Base-by-base conservation (phyloP, 768 basidiomycete genomes). In the Pleurotus salmoneostramineus region DNA sequence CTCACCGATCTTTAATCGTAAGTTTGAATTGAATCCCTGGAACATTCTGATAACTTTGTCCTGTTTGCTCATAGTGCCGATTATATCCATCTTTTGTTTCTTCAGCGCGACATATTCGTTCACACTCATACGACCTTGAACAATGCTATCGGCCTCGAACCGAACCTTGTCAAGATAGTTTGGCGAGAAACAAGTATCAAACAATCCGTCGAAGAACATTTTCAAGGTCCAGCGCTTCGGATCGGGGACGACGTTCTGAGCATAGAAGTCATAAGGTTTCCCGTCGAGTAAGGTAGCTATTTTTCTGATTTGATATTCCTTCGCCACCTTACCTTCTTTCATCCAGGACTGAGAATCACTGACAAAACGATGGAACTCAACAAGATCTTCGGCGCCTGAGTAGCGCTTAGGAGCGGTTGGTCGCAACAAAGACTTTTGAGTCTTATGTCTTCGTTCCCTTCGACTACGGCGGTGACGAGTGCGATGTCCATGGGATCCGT, bases 121-220 rank as follows among this genome's bases (percentile, higher is more conserved):
- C 0, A 79, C 71, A 0, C 60, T 64, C 6, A 62, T 64, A 3
- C 64, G 50, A 1, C 64, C 59, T 50, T 78, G 76, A 0, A 44
- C 50, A 3, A 57, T 60, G 0, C 45, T 32, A 0, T 63, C 46
- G 0, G 78, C 60, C 14, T 69, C 67, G 4, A 66, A 56, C 0
- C 64, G 44, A 11, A 51, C 27, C 12, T 12, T 14, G 2, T 51
- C 31, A 5, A 51, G 12, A 6, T 34, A 74, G 35, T 72, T 62
- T 0, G 66, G 44, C 0, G 74, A 72, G 61, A 76, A 77, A 32
- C 74, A 74, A 27, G 72, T 70, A n/a, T 75, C 63, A 51, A 72
- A 74, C 15, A 77, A n/a, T 34, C 64, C 68, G 3, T 54, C 12
- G 52, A 73, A 74, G 56, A 76, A 75, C 0, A 63, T 27, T 6